Evolutionary conservation across 139 green algal genomes (phyloP).

Genomic region (Coelastrella sp.): DNA sequence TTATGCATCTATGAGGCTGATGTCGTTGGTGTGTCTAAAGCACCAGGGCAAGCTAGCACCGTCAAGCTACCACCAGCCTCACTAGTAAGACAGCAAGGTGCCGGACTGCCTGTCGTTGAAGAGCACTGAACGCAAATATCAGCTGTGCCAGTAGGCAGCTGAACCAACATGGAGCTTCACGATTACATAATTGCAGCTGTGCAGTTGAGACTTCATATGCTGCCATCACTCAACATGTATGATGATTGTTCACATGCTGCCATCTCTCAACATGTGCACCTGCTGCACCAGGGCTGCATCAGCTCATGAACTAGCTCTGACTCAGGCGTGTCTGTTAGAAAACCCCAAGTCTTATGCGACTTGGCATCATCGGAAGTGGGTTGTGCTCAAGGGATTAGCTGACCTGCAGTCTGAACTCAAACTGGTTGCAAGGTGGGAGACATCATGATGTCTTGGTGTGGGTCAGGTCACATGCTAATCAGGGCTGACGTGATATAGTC

Average conservation of each 20-base stretch:
- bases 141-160: background rate
- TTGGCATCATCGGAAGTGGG: slow-evolving; percentile 96
- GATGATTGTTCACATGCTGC: background rate
- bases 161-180: background rate
- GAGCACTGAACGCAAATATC: too few species aligned
- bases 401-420: slow-evolving; percentile 69
- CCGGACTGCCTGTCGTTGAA: background rate
- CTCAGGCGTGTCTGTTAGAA: slow-evolving; percentile 72
- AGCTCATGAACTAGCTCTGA: background rate
- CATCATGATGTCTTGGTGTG: background rate
- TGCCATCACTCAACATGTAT: background rate
- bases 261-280: background rate
- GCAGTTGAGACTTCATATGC: background rate
- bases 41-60: background rate
- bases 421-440: slow-evolving; percentile 59
- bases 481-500: background rate
- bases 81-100: background rate
- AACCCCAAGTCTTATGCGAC: slow-evolving; percentile 96
- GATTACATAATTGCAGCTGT: background rate
- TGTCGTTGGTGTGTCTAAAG: background rate
- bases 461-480: background rate
- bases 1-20: too few species aligned
- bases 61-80: background rate
- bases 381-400: slow-evolving; percentile 66
- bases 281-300: slow-evolving; percentile 29